Evolutionary conservation across 257 asterid genomes (phyloP).

Genomic region (Solanum microdontum): DNA sequence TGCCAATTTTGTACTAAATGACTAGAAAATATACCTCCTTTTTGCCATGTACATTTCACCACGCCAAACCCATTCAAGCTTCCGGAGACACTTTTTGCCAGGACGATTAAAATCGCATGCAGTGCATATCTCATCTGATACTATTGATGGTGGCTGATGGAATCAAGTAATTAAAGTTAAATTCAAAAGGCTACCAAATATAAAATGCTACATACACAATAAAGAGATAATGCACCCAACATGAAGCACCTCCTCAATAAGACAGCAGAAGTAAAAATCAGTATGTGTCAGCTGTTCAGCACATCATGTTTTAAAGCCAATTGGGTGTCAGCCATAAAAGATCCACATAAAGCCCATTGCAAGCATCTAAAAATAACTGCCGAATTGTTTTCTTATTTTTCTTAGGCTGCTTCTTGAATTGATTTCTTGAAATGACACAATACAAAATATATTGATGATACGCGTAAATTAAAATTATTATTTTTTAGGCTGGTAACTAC

Average conservation of each 20-base stretch:
- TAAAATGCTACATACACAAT: slow-evolving; percentile 5
- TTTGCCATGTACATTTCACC: slow-evolving; percentile 95
- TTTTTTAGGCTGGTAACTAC: background rate
- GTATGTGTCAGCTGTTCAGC: background rate
- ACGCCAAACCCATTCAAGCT: slow-evolving; percentile 99
- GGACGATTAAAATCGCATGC: slow-evolving; percentile 99
- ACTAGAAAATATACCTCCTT: slow-evolving; percentile 55
- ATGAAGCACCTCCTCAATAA: background rate
- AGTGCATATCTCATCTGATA: slow-evolving; percentile 92
- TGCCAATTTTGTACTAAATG: slow-evolving; percentile 5
- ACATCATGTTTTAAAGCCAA: background rate
- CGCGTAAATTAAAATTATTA: background rate
- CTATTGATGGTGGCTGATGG: slow-evolving; percentile 89
- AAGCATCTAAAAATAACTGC: background rate
- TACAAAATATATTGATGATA: background rate
- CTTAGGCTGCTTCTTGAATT: background rate
- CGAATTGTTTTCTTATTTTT: background rate
- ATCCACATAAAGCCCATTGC: background rate
- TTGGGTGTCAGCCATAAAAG: background rate
- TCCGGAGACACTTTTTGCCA: slow-evolving; percentile 91
- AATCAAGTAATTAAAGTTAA: slow-evolving; percentile 18
- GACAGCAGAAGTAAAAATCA: background rate
- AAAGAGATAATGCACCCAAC: background rate
- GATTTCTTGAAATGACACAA: background rate
- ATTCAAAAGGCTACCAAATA: slow-evolving; percentile 2